Evolutionary conservation across 306 rosid species (phyloP).

Genomic region (Sechiopsis laciniata): DNA sequence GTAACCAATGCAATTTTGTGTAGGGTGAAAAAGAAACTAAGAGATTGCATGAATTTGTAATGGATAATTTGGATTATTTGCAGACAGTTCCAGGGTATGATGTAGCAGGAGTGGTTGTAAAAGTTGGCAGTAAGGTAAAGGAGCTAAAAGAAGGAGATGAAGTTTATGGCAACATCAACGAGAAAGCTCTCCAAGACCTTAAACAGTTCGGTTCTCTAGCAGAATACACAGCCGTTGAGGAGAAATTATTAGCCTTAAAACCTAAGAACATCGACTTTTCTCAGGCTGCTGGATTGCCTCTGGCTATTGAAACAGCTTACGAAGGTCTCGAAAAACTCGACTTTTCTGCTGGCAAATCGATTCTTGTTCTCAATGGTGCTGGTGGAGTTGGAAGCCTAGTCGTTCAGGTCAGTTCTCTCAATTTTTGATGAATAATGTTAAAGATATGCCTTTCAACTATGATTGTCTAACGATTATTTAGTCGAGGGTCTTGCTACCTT

Average conservation of each 20-base stretch:
- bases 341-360: constrained; percentile 76
- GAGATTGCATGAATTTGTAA: too few relatives aligned
- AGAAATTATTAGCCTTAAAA: constrained; percentile 64
- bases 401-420: constrained; percentile 58
- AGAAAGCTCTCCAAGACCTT: constrained; percentile 84
- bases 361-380: constrained; percentile 83
- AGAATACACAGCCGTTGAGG: constrained; percentile 89
- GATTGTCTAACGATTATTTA: too few relatives aligned
- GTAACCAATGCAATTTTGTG: too few relatives aligned
- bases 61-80: not conserved
- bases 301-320: constrained; percentile 83
- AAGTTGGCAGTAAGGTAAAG: constrained; percentile 69
- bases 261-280: constrained; percentile 71
- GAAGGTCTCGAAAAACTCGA: constrained; percentile 80
- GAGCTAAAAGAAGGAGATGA: constrained; percentile 78
- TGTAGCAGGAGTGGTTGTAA: constrained; percentile 83
- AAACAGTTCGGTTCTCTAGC: constrained; percentile 83
- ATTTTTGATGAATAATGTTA: not conserved
- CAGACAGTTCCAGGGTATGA: constrained; percentile 97
- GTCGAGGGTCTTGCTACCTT: too few relatives aligned
- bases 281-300: constrained; percentile 80
- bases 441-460: too few relatives aligned
- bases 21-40: too few relatives aligned
- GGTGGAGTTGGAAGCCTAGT: constrained; percentile 96
- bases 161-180: constrained; percentile 76